Base-by-base conservation (phyloP, 768 basidiomycete genomes). In the Gyrodon lividus region DNA sequence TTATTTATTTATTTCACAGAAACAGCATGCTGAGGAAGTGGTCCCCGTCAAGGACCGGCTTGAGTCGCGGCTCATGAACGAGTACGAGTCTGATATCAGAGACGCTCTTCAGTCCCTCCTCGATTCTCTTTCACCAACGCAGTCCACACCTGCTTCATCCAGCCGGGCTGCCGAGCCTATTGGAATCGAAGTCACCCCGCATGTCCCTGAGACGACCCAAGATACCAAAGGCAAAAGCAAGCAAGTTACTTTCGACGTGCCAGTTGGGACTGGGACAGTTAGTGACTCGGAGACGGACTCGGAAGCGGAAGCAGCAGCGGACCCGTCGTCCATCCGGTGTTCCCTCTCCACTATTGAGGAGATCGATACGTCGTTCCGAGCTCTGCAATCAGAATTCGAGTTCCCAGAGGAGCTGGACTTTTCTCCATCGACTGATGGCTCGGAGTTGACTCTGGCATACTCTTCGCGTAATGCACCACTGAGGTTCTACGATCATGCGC, bases 401-500 rank as follows among this genome's bases (percentile, higher is more conserved):
- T 66, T 71, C 50, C 68, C 69, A 19, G 45, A 55, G 2, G 58
- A 71, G 28, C 62, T 74, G 20, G 68, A 72, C 48, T 60, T 72
- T 56, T 43, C 65, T 19, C 43, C 61, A 14, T 57, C 58, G n/a
- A 50, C 43, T 14, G 54, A 63, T n/a, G 38, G 52, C 31, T 50
- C 63, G 12, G 41, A 58, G 22, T 61, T 69, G 5, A 69, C 69
- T 33, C 77, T 90, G 9, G 73, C 80, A 4, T 87, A 78, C 72
- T 81, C 80, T 23, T 58, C 78, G 9, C 68, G 63, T 42, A 89
- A 88, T 63, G 77, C 79, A 23, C 77, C 81, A 0, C 69, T 89
- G 34, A 82, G 82, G 48, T 77, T 74, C 55, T 83, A 86, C 66
- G 80, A 84, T 57, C 77, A 87, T 57, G 75, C 77, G 17, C 68